phyloP scores from a whole-genome alignment of 2,329 filamentous ascomycete genomes.

The Xylaria digitata region DNA sequence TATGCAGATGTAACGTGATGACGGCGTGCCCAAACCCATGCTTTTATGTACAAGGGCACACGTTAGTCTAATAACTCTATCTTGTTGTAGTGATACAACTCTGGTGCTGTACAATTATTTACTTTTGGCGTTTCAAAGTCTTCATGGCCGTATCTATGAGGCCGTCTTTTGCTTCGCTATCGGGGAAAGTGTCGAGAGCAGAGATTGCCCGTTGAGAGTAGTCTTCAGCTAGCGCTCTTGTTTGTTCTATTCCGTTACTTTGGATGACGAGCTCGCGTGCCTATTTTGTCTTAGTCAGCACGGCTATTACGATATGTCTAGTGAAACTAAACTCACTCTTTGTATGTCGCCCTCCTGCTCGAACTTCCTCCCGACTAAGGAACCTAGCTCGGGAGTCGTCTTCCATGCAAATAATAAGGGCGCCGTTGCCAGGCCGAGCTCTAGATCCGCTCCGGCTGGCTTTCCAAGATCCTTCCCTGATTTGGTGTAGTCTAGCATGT shows the following conservation, averaged over 20 bases:
- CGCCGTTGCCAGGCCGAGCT: conserved; percentile 92
- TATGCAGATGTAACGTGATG: conserved; percentile 29
- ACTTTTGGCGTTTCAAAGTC: conserved; percentile 89
- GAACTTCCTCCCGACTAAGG: conserved; percentile 93
- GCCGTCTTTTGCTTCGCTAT: conserved; percentile 93
- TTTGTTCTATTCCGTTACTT: conserved; percentile 92
- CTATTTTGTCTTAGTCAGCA: conserved; percentile 59
- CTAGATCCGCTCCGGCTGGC: conserved; percentile 91
- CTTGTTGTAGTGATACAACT: conserved; percentile 37
- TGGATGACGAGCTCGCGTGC: conserved; percentile 85
- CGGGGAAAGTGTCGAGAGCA: conserved; percentile 85
- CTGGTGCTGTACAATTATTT: conserved; percentile 45
- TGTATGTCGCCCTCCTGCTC: conserved; percentile 83
- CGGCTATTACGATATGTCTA: background rate
- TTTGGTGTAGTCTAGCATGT: conserved; percentile 96
- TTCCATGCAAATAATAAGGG: conserved; percentile 97
- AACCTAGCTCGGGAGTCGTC: conserved; percentile 83
- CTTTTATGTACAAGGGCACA: conserved; percentile 38
- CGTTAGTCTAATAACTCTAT: conserved; percentile 38
- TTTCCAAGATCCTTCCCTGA: conserved; percentile 89
- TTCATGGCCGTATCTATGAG: conserved; percentile 94
- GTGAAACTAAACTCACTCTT: conserved; percentile 70
- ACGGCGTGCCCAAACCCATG: conserved; percentile 26
- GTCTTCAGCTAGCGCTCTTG: conserved; percentile 86
- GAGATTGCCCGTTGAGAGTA: conserved; percentile 89